These are phyloP conservation scores for Inga oerstediana DNA, from an alignment of 306 rosid genomes.

Conservation along the genomic window DNA sequence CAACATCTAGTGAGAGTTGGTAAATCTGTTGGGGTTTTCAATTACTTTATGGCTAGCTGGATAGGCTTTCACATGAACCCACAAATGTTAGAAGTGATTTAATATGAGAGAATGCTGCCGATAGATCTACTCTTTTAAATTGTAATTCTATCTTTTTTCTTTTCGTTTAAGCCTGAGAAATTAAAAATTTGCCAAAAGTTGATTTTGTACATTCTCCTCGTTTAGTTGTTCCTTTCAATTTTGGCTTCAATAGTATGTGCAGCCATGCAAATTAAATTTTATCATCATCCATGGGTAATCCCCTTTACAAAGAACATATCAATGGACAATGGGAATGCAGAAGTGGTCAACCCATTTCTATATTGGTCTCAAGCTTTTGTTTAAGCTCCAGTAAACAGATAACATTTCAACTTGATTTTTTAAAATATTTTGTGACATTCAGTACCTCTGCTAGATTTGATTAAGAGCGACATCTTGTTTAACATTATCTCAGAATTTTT, in stretches of 20 bases:
- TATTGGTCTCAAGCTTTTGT: not conserved
- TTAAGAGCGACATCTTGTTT: not conserved
- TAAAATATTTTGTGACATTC: not conserved
- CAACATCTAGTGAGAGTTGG: not conserved
- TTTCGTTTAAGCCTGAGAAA: not conserved
- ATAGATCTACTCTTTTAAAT: not conserved
- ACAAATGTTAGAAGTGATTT: not conserved
- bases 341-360: not conserved
- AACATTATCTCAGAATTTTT: not conserved
- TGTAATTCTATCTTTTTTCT: not conserved
- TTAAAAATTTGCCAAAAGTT: not conserved
- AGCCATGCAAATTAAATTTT: not conserved
- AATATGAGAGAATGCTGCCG: too few species aligned
- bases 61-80: not conserved
- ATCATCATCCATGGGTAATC: not conserved
- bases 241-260: not conserved
- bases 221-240: not conserved
- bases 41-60: not conserved
- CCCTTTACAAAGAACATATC: not conserved
- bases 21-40: too few species aligned
- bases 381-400: not conserved
- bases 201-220: not conserved
- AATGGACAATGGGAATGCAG: not conserved
- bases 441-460: not conserved
- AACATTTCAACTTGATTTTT: not conserved